Conservation (phyloP, 257 asterid genomes). For the Leptodermis oblonga region DNA sequence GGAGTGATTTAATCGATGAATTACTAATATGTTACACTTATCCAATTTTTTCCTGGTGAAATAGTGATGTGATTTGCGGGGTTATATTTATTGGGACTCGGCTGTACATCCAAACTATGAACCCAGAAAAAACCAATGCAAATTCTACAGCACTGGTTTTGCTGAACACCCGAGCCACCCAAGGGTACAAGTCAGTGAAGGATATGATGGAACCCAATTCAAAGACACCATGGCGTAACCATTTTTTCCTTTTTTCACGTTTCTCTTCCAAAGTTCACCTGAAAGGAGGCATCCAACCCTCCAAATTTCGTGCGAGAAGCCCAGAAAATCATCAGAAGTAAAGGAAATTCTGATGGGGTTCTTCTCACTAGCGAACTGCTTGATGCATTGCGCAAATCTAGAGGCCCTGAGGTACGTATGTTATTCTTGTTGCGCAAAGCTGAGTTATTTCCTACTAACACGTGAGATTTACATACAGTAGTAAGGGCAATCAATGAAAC, state of each 20-base stretch:
- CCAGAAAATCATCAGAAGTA: constrained; percentile 36
- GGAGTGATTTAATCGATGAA: too few species aligned
- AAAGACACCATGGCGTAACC: constrained; percentile 69
- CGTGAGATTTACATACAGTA: too few species aligned
- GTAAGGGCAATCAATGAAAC: too few species aligned
- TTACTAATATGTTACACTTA: too few species aligned
- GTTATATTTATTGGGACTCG: constrained; percentile 59
- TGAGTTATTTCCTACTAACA: too few species aligned
- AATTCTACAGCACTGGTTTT: constrained; percentile 65
- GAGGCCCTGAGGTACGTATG: constrained; percentile 67
- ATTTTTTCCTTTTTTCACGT: constrained; percentile 75
- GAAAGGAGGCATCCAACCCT: constrained; percentile 21
- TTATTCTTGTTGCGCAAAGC: too few species aligned
- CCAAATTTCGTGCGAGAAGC: constrained; percentile 43
- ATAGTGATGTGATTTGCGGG: constrained; percentile 79
- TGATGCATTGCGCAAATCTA: constrained; percentile 34
- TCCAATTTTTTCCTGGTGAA: background rate
- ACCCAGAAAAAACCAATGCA: constrained; percentile 27
- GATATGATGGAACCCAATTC: constrained; percentile 62
- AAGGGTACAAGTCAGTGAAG: constrained; percentile 56
- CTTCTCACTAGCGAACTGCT: constrained; percentile 59
- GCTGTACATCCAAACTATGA: constrained; percentile 52
- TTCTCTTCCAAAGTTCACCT: constrained; percentile 38
- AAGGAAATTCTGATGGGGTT: constrained; percentile 53
- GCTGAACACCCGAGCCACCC: constrained; percentile 68